Conservation (phyloP, 495 filamentous ascomycete species). For the Echria macrotheca region DNA sequence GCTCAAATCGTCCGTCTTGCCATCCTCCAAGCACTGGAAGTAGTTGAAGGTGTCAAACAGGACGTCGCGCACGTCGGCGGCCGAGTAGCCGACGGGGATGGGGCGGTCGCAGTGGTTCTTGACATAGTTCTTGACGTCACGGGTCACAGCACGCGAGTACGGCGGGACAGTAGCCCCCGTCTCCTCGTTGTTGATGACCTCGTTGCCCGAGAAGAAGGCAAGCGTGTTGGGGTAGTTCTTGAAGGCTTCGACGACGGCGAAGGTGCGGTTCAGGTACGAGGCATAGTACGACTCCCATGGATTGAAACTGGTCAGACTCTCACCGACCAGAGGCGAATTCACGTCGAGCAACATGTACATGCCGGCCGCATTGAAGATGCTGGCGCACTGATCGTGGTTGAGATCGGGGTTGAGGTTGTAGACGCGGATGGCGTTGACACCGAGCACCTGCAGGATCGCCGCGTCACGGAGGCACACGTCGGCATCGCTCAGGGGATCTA, state of each 20-base stretch:
- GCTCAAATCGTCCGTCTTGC: constrained; percentile 57
- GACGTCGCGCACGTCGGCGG: constrained; percentile 79
- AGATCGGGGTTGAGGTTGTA: constrained; percentile 84
- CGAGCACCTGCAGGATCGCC: constrained; percentile 80
- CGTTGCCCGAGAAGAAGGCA: constrained; percentile 91
- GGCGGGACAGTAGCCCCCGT: constrained; percentile 53
- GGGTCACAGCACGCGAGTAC: constrained; percentile 77
- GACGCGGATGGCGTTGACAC: constrained; percentile 83
- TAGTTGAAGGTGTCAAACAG: constrained; percentile 78
- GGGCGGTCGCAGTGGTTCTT: constrained; percentile 36
- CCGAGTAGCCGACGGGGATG: constrained; percentile 58
- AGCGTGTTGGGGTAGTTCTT: constrained; percentile 86
- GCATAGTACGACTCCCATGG: constrained; percentile 69
- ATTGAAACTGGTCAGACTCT: constrained; percentile 65
- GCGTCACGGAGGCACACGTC: constrained; percentile 83
- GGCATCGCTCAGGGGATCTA: constrained; percentile 72
- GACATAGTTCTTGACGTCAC: constrained; percentile 77
- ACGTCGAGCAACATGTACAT: constrained; percentile 72
- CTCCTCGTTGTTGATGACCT: constrained; percentile 72
- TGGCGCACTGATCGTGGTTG: constrained; percentile 84
- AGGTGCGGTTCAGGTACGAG: constrained; percentile 75
- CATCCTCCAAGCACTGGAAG: constrained; percentile 70
- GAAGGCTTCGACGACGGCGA: constrained; percentile 90
- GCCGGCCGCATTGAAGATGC: constrained; percentile 75
- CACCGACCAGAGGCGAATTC: constrained; percentile 78